These are phyloP conservation scores for Firmiana major DNA, from an alignment of 345 rosid genomes.

Conservation along the genomic window DNA sequence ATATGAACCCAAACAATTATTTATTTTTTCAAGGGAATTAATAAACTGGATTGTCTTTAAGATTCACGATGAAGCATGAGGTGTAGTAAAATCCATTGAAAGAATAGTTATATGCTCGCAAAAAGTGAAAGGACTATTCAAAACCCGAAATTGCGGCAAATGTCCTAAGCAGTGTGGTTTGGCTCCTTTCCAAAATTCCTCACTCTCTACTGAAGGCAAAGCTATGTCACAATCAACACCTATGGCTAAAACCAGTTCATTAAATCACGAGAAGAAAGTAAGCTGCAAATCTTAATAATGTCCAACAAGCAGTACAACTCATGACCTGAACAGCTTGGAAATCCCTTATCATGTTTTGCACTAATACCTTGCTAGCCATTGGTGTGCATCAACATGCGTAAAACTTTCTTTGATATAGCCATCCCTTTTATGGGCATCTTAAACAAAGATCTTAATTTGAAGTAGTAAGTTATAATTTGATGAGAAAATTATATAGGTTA, in stretches of 20 bases:
- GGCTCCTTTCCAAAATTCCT: constrained; percentile 86
- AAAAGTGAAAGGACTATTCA: background rate
- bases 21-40: background rate
- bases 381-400: background rate
- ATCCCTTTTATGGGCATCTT: background rate
- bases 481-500: background rate
- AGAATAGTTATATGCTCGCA: background rate
- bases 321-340: background rate
- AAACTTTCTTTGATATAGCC: background rate
- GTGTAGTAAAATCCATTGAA: background rate
- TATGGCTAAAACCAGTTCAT: constrained; percentile 75
- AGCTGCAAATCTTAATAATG: constrained; percentile 23
- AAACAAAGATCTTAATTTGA: background rate
- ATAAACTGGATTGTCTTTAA: background rate
- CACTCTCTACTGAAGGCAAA: constrained; percentile 87
- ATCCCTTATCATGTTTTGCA: background rate
- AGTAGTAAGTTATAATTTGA: background rate
- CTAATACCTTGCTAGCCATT: background rate
- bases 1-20: constrained; percentile 24
- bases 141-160: constrained; percentile 87
- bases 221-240: constrained; percentile 97
- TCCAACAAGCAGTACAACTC: background rate
- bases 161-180: constrained; percentile 75
- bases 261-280: constrained; percentile 27
- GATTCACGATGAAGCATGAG: constrained; percentile 3